Conservation (phyloP, 208 protist species). For the Trypanosoma caninum region DNA sequence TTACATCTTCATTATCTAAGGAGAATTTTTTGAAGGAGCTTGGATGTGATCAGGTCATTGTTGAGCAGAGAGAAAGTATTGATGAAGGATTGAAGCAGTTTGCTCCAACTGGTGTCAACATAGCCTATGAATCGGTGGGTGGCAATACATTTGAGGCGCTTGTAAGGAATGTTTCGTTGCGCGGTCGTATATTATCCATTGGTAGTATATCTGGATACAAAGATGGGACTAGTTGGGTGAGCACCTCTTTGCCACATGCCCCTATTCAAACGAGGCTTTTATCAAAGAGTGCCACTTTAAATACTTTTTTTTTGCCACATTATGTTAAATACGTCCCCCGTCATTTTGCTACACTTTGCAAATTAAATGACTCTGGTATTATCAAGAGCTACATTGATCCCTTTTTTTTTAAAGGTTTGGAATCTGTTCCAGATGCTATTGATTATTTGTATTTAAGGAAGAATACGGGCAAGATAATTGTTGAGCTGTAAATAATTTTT, state of each 20-base stretch:
- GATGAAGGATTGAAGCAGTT: conserved; percentile 26
- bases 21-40: conserved; percentile 65
- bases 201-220: conserved; percentile 78
- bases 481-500: conserved; percentile 66
- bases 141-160: conserved; percentile 70
- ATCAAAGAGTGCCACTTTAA: conserved; percentile 72
- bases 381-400: conserved; percentile 61
- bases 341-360: conserved; percentile 67
- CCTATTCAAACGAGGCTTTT: conserved; percentile 70
- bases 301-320: conserved; percentile 87
- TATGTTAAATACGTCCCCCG: conserved; percentile 55
- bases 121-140: conserved; percentile 92
- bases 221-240: conserved; percentile 21
- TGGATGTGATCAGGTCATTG: conserved; percentile 75
- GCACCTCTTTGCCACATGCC: background rate
- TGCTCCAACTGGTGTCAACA: conserved; percentile 70
- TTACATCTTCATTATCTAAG: conserved; percentile 81
- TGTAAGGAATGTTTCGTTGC: conserved; percentile 56
- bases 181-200: conserved; percentile 75
- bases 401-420: conserved; percentile 54
- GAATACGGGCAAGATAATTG: conserved; percentile 81
- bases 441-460: conserved; percentile 69
- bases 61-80: conserved; percentile 71
- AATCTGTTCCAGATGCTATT: conserved; percentile 64
- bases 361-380: conserved; percentile 37